phyloP scores from a whole-genome alignment of 345 rosid species.

The Cardamine chenopodiifolia region DNA sequence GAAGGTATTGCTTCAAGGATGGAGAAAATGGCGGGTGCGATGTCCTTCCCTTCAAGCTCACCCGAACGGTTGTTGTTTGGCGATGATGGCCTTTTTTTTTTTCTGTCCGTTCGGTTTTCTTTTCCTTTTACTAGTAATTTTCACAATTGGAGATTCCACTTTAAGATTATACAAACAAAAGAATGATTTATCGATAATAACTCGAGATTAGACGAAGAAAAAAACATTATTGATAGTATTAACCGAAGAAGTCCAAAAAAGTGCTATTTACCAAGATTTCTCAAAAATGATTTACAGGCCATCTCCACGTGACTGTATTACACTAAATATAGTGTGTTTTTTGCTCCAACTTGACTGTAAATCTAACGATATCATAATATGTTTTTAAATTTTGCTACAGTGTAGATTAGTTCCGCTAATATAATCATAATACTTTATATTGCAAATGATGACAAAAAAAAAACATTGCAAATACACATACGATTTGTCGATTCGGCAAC shows the following conservation, averaged over 20 bases:
- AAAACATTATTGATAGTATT: too few relatives aligned
- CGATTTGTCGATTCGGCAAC: too few relatives aligned
- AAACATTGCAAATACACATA: neutral
- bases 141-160: neutral
- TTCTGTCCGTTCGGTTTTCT: neutral
- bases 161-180: neutral
- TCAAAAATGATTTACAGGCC: too few relatives aligned
- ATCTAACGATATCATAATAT: too few relatives aligned
- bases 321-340: too few relatives aligned
- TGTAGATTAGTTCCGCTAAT: too few relatives aligned
- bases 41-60: slow-evolving; percentile 50
- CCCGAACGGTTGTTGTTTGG: slow-evolving; percentile 41
- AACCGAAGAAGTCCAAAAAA: neutral
- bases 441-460: too few relatives aligned
- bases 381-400: too few relatives aligned
- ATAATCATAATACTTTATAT: too few relatives aligned
- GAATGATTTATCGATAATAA: neutral
- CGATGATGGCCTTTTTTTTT: slow-evolving; percentile 3
- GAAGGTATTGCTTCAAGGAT: slow-evolving; percentile 75
- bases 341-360: too few relatives aligned
- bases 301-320: too few relatives aligned
- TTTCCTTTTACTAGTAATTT: neutral
- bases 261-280: too few relatives aligned
- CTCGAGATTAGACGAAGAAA: neutral
- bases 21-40: slow-evolving; percentile 56